Conservation (phyloP, 768 basidiomycete genomes). For the Agaricus subrufescens region DNA sequence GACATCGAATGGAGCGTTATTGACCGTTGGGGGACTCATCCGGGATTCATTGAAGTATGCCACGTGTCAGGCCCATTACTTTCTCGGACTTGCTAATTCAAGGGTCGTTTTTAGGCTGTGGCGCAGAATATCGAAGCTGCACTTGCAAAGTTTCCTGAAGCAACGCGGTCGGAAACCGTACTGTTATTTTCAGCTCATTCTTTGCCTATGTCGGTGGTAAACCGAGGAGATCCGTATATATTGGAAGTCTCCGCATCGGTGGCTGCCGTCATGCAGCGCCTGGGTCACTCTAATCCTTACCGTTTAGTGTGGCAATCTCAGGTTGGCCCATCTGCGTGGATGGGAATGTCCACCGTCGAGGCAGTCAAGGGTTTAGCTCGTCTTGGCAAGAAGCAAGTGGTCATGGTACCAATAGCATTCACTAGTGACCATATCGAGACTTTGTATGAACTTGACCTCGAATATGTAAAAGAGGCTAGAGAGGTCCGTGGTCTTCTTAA, state of each 20-base stretch:
- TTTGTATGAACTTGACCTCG: constrained; percentile 91
- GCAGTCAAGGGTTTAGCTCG: constrained; percentile 84
- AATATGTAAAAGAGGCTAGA: constrained; percentile 86
- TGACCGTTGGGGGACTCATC: constrained; percentile 96
- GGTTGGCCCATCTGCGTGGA: constrained; percentile 96
- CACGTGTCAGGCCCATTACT: neutral
- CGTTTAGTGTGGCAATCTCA: constrained; percentile 97
- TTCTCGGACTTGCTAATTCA: constrained; percentile 3
- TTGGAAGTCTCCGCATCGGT: constrained; percentile 94
- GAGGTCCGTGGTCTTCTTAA: constrained; percentile 52
- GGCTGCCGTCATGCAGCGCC: constrained; percentile 85
- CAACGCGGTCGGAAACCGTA: constrained; percentile 68
- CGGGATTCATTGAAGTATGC: constrained; percentile 88
- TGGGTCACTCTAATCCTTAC: constrained; percentile 79
- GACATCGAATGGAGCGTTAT: constrained; percentile 93
- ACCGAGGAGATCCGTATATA: constrained; percentile 97
- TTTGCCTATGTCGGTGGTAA: constrained; percentile 95
- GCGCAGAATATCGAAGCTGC: constrained; percentile 84
- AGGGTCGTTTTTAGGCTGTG: constrained; percentile 59
- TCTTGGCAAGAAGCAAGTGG: constrained; percentile 67
- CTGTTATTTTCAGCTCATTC: constrained; percentile 97
- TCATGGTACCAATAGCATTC: constrained; percentile 95
- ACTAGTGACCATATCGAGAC: constrained; percentile 99
- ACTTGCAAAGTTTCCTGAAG: constrained; percentile 71
- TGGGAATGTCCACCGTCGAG: constrained; percentile 93